Percentiles rank a stretch among this genome's conserved stretches.
Evolutionary conservation across 768 basidiomycete genomes (phyloP).

Genomic region (Amanita rimosa): DNA sequence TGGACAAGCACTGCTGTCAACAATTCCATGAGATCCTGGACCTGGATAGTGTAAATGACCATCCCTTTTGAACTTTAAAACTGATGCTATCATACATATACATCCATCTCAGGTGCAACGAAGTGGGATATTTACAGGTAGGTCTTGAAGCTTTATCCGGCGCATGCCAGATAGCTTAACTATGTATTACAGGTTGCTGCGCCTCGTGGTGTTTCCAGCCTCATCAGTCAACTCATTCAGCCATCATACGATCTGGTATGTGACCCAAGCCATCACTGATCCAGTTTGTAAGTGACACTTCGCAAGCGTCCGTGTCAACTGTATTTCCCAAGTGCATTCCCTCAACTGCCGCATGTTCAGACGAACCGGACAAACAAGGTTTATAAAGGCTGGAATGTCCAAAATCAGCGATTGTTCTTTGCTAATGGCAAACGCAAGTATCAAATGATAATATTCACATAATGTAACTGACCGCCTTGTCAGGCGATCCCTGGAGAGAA

Average conservation of each 20-base stretch:
- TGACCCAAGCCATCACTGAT: slow-evolving; percentile 2
- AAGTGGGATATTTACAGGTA: slow-evolving; percentile 51
- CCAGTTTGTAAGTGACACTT: neutral
- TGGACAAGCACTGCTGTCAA: slow-evolving; percentile 48
- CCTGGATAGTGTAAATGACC: slow-evolving; percentile 49
- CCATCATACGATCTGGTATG: slow-evolving; percentile 44
- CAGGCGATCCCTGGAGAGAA: slow-evolving; percentile 70
- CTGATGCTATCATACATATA: neutral
- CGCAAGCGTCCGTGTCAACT: slow-evolving; percentile 55
- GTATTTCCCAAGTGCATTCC: slow-evolving; percentile 54
- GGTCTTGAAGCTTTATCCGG: neutral
- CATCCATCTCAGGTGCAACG: slow-evolving; percentile 40
- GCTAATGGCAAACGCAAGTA: slow-evolving; percentile 56
- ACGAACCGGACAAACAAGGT: slow-evolving; percentile 29
- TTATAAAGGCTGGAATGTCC: slow-evolving; percentile 56
- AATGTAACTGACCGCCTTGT: neutral
- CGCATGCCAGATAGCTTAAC: neutral
- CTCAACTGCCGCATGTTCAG: slow-evolving; percentile 30
- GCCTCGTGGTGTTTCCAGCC: slow-evolving; percentile 23
- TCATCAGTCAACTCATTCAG: slow-evolving; percentile 45
- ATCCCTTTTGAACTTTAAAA: neutral
- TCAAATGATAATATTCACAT: too few species aligned
- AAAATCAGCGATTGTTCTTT: slow-evolving; percentile 50
- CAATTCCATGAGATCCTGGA: slow-evolving; percentile 52
- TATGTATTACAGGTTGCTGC: slow-evolving; percentile 28